Evolutionary conservation across 768 basidiomycete species (phyloP).

Genomic region (Amanita subjunquillea): DNA sequence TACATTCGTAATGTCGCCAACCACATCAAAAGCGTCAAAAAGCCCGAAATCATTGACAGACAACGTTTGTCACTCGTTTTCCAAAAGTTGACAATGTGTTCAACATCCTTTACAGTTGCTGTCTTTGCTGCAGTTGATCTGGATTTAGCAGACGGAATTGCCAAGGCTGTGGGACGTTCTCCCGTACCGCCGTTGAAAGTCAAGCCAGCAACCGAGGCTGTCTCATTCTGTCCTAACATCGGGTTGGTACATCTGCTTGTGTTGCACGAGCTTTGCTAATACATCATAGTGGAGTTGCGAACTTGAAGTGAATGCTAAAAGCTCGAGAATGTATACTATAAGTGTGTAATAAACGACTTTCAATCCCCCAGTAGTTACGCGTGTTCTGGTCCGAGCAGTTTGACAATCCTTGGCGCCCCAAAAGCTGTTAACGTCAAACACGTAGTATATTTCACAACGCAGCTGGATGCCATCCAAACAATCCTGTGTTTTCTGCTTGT

Average conservation of each 20-base stretch:
- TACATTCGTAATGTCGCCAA: constrained; percentile 59
- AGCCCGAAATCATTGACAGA: constrained; percentile 43
- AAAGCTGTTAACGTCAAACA: too few relatives aligned
- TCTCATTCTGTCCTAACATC: constrained; percentile 38
- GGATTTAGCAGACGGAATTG: constrained; percentile 64
- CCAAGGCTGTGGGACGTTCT: constrained; percentile 57
- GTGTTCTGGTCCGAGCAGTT: too few relatives aligned
- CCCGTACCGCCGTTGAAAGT: constrained; percentile 49
- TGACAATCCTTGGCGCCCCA: too few relatives aligned
- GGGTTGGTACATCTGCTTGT: constrained; percentile 12
- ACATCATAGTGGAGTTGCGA: too few relatives aligned
- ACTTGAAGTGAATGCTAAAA: too few relatives aligned
- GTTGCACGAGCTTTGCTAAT: background rate
- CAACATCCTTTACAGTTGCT: constrained; percentile 34
- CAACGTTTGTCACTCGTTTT: constrained; percentile 42
- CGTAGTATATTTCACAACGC: too few relatives aligned
- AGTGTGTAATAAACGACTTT: too few relatives aligned
- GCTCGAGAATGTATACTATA: too few relatives aligned
- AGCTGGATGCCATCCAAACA: too few relatives aligned
- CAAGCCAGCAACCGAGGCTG: constrained; percentile 48
- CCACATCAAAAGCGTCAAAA: constrained; percentile 56
- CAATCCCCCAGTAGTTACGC: too few relatives aligned
- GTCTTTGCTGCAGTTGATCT: constrained; percentile 78
- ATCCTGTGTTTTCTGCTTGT: too few relatives aligned
- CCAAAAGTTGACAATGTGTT: background rate